Conservation (phyloP, 208 protist species). For the Dictyostelium gargantuum region DNA sequence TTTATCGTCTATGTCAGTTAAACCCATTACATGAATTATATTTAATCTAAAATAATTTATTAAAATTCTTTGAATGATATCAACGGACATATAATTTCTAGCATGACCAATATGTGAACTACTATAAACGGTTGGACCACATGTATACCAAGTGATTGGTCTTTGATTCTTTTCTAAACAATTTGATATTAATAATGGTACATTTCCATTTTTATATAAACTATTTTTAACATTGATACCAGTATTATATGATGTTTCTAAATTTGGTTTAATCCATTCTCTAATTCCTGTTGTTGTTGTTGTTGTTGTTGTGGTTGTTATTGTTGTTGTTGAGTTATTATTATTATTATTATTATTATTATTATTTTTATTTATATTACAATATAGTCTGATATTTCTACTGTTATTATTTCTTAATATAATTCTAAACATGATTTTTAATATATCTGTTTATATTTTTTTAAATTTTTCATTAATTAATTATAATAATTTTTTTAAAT, state of each 20-base stretch:
- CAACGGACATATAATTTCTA: slow-evolving; percentile 79
- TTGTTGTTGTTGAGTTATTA: not conserved
- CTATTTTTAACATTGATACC: slow-evolving; percentile 54
- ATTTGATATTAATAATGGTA: slow-evolving; percentile 29
- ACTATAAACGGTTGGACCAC: slow-evolving; percentile 69
- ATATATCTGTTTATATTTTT: no score
- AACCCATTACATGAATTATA: slow-evolving; percentile 80
- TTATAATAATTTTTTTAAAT: no score
- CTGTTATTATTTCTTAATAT: no score
- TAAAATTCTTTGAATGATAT: slow-evolving; percentile 82
- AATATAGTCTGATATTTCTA: no score
- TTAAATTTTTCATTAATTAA: no score
- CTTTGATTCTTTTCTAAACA: not conserved
- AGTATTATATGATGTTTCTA: not conserved
- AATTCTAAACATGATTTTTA: no score
- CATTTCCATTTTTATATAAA: not conserved
- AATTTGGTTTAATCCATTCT: slow-evolving; percentile 24
- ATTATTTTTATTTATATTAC: not conserved
- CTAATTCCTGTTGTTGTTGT: not conserved
- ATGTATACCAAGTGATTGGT: slow-evolving; percentile 59
- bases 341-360: not conserved
- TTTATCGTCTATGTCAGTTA: slow-evolving; percentile 88
- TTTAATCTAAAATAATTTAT: slow-evolving; percentile 73
- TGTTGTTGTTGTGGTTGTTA: not conserved
- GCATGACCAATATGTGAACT: slow-evolving; percentile 67